Conservation (phyloP, 352 stramenopile species). For the Pythium scleroteichum region DNA sequence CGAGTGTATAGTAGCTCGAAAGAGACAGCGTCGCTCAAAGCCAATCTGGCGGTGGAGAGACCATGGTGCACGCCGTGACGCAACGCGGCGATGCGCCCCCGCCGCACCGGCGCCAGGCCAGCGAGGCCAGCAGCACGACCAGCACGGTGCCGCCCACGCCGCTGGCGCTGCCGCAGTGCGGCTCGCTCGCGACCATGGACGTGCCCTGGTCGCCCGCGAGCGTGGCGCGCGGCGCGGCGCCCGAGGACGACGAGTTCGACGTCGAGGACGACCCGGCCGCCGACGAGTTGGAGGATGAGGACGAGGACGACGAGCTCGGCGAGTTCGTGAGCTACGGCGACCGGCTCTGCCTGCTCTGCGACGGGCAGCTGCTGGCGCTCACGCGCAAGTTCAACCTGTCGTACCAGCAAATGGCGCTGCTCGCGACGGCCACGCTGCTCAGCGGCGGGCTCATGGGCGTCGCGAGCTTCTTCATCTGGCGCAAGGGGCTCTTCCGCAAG, state of each 20-base stretch:
- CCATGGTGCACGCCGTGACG: no score
- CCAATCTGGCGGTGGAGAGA: no score
- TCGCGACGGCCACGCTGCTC: constrained; percentile 50
- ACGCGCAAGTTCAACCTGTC: constrained; percentile 78
- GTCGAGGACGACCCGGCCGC: constrained; percentile 19
- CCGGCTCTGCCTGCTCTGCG: constrained; percentile 68
- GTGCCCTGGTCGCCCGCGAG: constrained; percentile 23
- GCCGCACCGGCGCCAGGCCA: constrained; percentile 17
- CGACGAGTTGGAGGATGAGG: constrained; percentile 32
- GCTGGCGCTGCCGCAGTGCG: constrained; percentile 18
- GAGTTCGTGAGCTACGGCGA: constrained; percentile 81
- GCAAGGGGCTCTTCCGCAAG: constrained; percentile 69
- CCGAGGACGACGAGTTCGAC: constrained; percentile 50
- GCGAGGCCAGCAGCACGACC: constrained; percentile 21
- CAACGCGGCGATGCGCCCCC: background rate
- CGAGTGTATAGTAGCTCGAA: no score
- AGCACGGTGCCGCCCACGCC: constrained; percentile 15
- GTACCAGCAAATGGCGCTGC: constrained; percentile 68
- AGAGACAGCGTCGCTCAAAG: no score
- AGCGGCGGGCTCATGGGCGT: constrained; percentile 64
- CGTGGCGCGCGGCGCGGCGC: constrained; percentile 5
- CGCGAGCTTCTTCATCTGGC: constrained; percentile 70
- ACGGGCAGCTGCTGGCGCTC: constrained; percentile 68
- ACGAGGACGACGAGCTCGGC: constrained; percentile 14
- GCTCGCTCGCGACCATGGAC: constrained; percentile 23